phyloP scores from a whole-genome alignment of 1,139 yeast species.

The Wickerhamomyces sp. region DNA sequence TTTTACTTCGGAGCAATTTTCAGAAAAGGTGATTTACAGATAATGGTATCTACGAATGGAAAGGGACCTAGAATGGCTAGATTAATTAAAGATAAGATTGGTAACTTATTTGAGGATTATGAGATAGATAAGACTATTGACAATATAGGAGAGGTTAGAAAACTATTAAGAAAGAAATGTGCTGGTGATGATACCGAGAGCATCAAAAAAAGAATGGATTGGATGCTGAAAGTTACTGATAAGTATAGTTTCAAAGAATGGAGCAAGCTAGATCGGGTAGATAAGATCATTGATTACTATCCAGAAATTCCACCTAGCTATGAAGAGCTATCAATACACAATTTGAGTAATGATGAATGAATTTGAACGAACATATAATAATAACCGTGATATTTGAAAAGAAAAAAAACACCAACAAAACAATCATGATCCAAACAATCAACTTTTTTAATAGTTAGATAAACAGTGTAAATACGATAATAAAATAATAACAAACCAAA shows the following conservation, averaged over 20 bases:
- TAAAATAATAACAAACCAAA: too few species aligned
- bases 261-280: slow-evolving; percentile 39
- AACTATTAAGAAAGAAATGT: slow-evolving; percentile 42
- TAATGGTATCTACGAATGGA: slow-evolving; percentile 84
- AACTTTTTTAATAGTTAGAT: too few species aligned
- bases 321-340: slow-evolving; percentile 3
- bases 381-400: too few species aligned
- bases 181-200: slow-evolving; percentile 46
- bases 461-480: too few species aligned
- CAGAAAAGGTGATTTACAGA: slow-evolving; percentile 71
- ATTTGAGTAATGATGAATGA: neutral
- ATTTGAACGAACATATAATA: too few species aligned
- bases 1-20: slow-evolving; percentile 82
- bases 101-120: slow-evolving; percentile 28
- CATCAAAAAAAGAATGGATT: slow-evolving; percentile 63
- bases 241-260: slow-evolving; percentile 54
- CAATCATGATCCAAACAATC: too few species aligned
- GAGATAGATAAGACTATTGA: slow-evolving; percentile 56
- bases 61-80: slow-evolving; percentile 74
- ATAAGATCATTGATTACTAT: slow-evolving; percentile 24
- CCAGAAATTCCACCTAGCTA: slow-evolving; percentile 28
- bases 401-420: too few species aligned
- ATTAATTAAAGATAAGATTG: slow-evolving; percentile 50
- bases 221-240: slow-evolving; percentile 70
- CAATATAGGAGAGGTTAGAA: slow-evolving; percentile 57